Evolutionary conservation across 495 filamentous ascomycete species (phyloP), one percentile per base, ranked within the genome.

Genomic region (Penicillium ochrochloron): DNA sequence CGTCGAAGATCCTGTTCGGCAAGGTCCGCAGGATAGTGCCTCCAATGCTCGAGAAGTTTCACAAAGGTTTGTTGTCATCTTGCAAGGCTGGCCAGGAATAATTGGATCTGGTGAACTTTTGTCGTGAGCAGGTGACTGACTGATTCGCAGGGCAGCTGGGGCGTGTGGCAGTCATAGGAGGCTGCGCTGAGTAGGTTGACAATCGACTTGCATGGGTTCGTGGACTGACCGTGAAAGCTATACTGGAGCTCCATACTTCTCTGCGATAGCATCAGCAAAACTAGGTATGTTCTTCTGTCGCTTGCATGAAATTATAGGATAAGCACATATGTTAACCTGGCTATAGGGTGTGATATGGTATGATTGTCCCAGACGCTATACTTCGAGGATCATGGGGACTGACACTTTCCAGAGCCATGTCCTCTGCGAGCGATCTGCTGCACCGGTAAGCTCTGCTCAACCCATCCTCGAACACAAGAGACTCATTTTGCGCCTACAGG

Each of bases 181-280:
- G 95, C 25, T 96, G 91, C 70, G 90, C 90, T 75, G 96, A 98
- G 84, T 88, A 75, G 33, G 82, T 75, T 14, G 1, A 15, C 14
- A 54, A 14, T 56, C 23, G 53, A 35, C 11, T 21, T 56, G 12
- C 7, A 52, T 52, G 14, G 10, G 2, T 29, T 29, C 11, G 3
- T 23, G 53, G 17, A 56, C 34, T 56, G 12, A 56, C 25, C 12
- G 19, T 56, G 53, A 66, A 57, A 88, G 85, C 78, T 99, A 98
- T 73, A 96, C 95, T 11, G 95, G 95, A 39, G 95, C 95, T 53
- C 95, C 95, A 41, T 99, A 97, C 79, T 99, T 99, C 77, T 97
- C 94, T 31, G 94, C 95, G 51, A 97, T 97, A 86, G 95, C 95
- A 41, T 96, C 92, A 55, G 96, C 96, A 54, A 84, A 89, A 72